Conservation (phyloP, 345 rosid genomes). For the Hibiscus syriacus region DNA sequence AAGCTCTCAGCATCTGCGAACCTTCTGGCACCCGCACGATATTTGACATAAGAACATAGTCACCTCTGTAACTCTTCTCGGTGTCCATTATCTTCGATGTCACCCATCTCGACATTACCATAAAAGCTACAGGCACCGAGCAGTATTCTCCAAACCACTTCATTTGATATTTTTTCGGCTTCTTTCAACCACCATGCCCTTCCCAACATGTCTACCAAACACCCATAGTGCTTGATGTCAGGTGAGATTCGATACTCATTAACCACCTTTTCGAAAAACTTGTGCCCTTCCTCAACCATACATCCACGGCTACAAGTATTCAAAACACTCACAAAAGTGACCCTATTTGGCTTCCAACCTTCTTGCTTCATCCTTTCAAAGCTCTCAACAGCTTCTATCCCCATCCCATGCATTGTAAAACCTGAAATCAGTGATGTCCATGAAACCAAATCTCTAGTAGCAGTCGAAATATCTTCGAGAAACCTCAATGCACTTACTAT, state of each 20-base stretch:
- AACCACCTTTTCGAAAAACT: constrained; percentile 55
- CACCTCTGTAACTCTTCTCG: constrained; percentile 69
- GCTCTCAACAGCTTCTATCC: constrained; percentile 49
- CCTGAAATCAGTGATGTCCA: constrained; percentile 80
- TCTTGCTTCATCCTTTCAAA: constrained; percentile 53
- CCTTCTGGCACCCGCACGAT: constrained; percentile 61
- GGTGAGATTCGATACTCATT: constrained; percentile 40
- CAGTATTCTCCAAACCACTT: constrained; percentile 73
- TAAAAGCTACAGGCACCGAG: constrained; percentile 78
- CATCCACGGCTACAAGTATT: constrained; percentile 91
- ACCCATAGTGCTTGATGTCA: constrained; percentile 66
- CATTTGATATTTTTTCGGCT: constrained; percentile 54
- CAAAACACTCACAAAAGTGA: constrained; percentile 65
- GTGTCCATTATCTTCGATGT: constrained; percentile 58
- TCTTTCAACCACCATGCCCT: constrained; percentile 73
- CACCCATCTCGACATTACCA: constrained; percentile 61
- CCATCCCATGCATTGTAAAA: constrained; percentile 79
- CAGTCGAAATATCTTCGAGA: constrained; percentile 36
- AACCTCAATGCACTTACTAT: constrained; percentile 41
- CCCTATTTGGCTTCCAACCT: constrained; percentile 55
- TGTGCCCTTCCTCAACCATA: constrained; percentile 58
- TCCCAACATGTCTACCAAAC: constrained; percentile 73
- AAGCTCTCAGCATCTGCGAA: constrained; percentile 51
- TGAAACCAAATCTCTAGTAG: constrained; percentile 52
- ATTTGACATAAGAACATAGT: constrained; percentile 67